Evolutionary conservation across 2,329 filamentous ascomycete genomes (phyloP).

Genomic region (Pseudogymnoascus sp.): DNA sequence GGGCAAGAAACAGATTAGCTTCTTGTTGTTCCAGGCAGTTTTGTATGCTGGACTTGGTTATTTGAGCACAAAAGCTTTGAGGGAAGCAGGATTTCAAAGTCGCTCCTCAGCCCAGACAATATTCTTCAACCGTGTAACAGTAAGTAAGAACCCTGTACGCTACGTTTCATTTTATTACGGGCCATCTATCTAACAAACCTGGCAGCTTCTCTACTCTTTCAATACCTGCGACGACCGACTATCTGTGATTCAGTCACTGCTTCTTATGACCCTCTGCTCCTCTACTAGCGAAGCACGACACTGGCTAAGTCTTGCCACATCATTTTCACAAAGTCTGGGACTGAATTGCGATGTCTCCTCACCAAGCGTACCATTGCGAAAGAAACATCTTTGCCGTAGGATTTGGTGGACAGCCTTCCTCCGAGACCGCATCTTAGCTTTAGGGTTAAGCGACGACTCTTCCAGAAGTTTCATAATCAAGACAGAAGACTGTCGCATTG

Average conservation of each 20-base stretch:
- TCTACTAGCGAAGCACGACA: background rate
- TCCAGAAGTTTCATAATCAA: background rate
- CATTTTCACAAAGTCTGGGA: background rate
- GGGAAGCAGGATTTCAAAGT: constrained; percentile 15
- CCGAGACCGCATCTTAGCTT: background rate
- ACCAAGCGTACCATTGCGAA: background rate
- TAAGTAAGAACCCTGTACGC: constrained; percentile 8
- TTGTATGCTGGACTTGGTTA: constrained; percentile 18
- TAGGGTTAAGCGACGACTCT: background rate
- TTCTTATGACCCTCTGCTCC: constrained; percentile 16
- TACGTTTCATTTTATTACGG: background rate
- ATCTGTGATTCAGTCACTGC: constrained; percentile 16
- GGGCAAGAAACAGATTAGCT: constrained; percentile 10
- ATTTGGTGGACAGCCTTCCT: background rate
- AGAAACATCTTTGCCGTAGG: background rate
- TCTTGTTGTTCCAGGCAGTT: constrained; percentile 21
- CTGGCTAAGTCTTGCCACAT: background rate
- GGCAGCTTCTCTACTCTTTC: constrained; percentile 19
- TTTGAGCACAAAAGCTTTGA: constrained; percentile 13
- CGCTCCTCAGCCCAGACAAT: constrained; percentile 13
- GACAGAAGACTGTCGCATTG: constrained; percentile 12
- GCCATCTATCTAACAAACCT: background rate
- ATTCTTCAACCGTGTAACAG: constrained; percentile 17
- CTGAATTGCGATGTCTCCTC: background rate
- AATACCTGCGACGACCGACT: constrained; percentile 17